Base-by-base conservation (phyloP, 1,139 yeast genomes). In the Kurtzmaniella quercitrusa region DNA sequence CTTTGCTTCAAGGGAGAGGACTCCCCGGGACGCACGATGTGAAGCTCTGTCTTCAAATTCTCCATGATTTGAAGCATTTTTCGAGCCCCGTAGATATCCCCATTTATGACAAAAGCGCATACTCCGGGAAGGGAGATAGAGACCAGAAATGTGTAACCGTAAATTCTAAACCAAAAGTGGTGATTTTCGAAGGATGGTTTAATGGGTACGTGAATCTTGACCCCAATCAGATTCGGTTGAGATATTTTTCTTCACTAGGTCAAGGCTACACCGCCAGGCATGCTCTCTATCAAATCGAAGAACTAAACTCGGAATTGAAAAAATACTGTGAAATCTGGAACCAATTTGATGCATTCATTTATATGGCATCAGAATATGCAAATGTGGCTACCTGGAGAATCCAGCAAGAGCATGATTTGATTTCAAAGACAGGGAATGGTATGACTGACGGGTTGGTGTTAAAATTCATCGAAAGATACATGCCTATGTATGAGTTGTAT, bases 141-240 rank as follows among this genome's bases (percentile, higher is more conserved):
- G 53, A 62, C 2, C 66, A 69, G 0, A 52, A 63, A 8, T 77
- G 83, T 82, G 55, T 51, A 7, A 38, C 39, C 1, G 60, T 73
- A 2, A 55, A 55, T 1, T 56, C 61, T 1, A 73, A 75, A 0
- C 68, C 80, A 3, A 88, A 86, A 54, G 73, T 90, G 1, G 73
- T 91, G 3, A 61, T 93, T 6, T 73, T 93, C 42, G 98, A 93
- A 65, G 98, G 98, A 2, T 93, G 98, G 98, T 89, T 91, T 63
- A 77, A 82, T 21, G 98, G 98, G 2, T 91, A 81, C 60, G 52
- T 58, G 29, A 75, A 91, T 1, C 53, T 69, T 14, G 59, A 54
- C 23, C 42, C 39, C 3, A 57, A 57, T 23, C 54, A 52, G 43
- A 44, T 68, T 11, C 48, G 52, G 11, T 17, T 56, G 6, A 54